Evolutionary conservation across 306 rosid genomes (phyloP).

Genomic region (Cyamopsis tetragonoloba): DNA sequence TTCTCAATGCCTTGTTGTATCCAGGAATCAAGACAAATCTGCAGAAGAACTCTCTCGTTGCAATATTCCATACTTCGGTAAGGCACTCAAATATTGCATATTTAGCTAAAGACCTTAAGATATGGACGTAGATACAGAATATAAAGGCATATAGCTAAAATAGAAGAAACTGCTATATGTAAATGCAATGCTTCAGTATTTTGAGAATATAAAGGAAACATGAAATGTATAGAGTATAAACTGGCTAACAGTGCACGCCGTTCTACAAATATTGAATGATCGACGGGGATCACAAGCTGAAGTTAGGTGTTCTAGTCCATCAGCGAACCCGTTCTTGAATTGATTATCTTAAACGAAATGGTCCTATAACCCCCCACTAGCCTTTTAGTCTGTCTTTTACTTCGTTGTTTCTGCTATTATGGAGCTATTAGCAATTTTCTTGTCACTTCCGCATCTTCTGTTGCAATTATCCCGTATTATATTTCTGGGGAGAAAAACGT

Average conservation of each 20-base stretch:
- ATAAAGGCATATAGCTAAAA: background rate
- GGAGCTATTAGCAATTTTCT: background rate
- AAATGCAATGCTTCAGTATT: background rate
- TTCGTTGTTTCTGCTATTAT: background rate
- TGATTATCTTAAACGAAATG: background rate
- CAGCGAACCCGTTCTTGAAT: background rate
- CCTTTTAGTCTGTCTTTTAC: background rate
- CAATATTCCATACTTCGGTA: constrained; percentile 94
- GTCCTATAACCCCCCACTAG: background rate
- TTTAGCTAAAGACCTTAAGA: background rate
- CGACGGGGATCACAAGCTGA: background rate
- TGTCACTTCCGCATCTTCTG: background rate
- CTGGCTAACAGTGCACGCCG: background rate
- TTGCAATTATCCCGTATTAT: background rate
- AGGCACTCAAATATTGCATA: constrained; percentile 13
- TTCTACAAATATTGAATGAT: background rate
- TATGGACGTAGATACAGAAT: background rate
- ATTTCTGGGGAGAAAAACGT: background rate
- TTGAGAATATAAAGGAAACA: constrained; percentile 1
- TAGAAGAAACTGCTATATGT: background rate
- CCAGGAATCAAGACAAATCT: constrained; percentile 87
- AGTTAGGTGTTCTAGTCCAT: background rate
- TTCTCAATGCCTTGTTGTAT: constrained; percentile 86
- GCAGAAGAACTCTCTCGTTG: constrained; percentile 89
- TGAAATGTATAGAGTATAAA: constrained; percentile 19